Evolutionary conservation across 2,329 filamentous ascomycete genomes (phyloP), one percentile per base, ranked within the genome.

Genomic region (Colletotrichum chrysophilum): DNA sequence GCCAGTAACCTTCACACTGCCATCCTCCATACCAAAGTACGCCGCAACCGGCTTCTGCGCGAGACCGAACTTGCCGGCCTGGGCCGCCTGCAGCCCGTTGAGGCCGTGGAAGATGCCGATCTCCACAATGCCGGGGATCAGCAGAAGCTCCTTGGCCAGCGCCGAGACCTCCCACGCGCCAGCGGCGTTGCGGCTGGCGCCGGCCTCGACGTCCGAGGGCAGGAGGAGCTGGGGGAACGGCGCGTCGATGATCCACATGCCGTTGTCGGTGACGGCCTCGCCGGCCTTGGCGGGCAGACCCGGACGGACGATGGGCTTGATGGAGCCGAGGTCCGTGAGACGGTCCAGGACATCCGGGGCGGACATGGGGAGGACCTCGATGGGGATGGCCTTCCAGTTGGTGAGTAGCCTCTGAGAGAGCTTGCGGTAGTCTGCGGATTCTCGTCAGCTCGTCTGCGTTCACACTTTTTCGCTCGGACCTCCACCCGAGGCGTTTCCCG

Each of bases 21-120:
- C 94, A 81, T 95, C 94, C 60, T 94, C 91, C 92, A 97, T 94
- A 43, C 97, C 97, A 85, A 98, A 99, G 87, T 98, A 99, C 28
- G 95, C 96, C 32, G 96, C 96, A 14, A 98, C 90, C 0, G 97
- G 97, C 86, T 96, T 98, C 87, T 98, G 95, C 1, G 95, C 96
- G 64, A 94, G 93, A 64, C 92, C 86, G 70, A 89, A 87, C 78
- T 92, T 89, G 74, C 89, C 87, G 70, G 89, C 74, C 38, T 79
- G 79, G 24, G 81, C 87, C 56, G 90, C 91, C 83, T 97, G 89
- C 18, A 91, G 87, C 0, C 96, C 96, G 76, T 96, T 96, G 80
- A 93, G 83, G 5, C 96, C 96, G 56, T 93, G 91, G 87, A 99
- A 99, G 61, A 99, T 89, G 16, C 97, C 97, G 32, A 97, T 96